phyloP scores from a whole-genome alignment of 306 rosid genomes.

The Gastrolobium bilobum region DNA sequence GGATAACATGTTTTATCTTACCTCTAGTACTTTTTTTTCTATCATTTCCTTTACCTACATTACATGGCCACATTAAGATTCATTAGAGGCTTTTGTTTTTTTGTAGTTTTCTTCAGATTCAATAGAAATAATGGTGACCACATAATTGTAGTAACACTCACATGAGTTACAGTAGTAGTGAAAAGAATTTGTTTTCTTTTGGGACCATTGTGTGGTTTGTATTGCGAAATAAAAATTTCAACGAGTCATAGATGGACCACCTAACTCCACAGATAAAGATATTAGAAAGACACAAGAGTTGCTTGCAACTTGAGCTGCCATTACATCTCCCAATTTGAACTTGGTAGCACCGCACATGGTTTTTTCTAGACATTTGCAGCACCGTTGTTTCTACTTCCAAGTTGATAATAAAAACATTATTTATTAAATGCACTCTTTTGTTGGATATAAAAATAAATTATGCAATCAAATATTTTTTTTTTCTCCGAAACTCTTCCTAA shows the following conservation, averaged over 20 bases:
- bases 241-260: not conserved
- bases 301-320: not conserved
- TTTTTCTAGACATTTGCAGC: not conserved
- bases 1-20: conserved; percentile 82
- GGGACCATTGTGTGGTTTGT: conserved; percentile 10
- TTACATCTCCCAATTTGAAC: conserved; percentile 7
- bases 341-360: not conserved
- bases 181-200: conserved; percentile 24
- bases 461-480: too few species aligned
- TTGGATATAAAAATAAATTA: too few species aligned
- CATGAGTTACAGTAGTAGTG: not conserved
- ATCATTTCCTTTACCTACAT: conserved; percentile 29
- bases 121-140: conserved; percentile 30
- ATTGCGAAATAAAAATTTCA: not conserved
- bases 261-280: not conserved
- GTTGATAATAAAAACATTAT: not conserved
- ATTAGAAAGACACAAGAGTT: not conserved
- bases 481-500: too few species aligned
- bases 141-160: not conserved
- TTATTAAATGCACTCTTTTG: too few species aligned
- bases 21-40: not conserved
- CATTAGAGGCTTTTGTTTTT: not conserved
- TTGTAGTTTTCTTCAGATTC: not conserved
- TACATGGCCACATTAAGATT: not conserved
- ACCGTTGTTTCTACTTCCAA: not conserved